Evolutionary conservation across 352 stramenopile species (phyloP).

Genomic region (Phytophthora niederhauseri): DNA sequence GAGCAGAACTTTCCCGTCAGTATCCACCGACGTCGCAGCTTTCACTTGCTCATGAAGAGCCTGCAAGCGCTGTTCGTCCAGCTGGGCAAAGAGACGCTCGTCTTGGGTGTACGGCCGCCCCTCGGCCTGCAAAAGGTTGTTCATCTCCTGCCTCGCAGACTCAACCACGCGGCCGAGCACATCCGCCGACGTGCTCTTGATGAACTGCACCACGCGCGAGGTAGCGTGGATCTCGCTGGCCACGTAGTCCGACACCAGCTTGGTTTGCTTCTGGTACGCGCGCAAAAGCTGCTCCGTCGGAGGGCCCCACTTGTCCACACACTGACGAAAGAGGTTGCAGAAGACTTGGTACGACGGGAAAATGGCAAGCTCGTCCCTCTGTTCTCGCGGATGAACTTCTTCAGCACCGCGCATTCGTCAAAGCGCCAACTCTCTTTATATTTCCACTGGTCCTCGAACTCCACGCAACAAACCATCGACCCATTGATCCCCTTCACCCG

Average conservation of each 20-base stretch:
- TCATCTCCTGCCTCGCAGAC: conserved; percentile 22
- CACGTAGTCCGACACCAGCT: conserved; percentile 33
- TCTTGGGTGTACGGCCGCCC: conserved; percentile 49
- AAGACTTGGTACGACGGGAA: conserved; percentile 52
- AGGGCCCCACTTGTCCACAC: conserved; percentile 42
- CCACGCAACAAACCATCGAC: conserved; percentile 3
- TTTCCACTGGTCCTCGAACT: conserved; percentile 7
- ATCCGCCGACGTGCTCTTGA: conserved; percentile 11
- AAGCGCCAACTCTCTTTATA: neutral
- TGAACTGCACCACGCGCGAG: conserved; percentile 32
- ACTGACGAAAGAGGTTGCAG: conserved; percentile 47
- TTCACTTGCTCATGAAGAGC: conserved; percentile 27
- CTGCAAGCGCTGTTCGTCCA: conserved; percentile 26
- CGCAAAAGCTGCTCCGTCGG: conserved; percentile 35
- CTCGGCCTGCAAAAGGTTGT: conserved; percentile 32
- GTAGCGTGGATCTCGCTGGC: conserved; percentile 19
- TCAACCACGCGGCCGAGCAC: conserved; percentile 24
- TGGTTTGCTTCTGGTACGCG: conserved; percentile 37
- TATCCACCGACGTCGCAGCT: conserved; percentile 2
- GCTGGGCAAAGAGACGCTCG: conserved; percentile 31
- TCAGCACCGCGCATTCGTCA: conserved; percentile 22
- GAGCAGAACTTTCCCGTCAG: conserved; percentile 15
- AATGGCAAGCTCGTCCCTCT: conserved; percentile 45
- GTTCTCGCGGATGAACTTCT: conserved; percentile 40
- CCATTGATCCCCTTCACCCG: conserved; percentile 17